Evolutionary conservation across 192 early-diverging fungal genomes (phyloP), one percentile per base, ranked within the genome.

Genomic region (Phlyctochytrium planicorne): DNA sequence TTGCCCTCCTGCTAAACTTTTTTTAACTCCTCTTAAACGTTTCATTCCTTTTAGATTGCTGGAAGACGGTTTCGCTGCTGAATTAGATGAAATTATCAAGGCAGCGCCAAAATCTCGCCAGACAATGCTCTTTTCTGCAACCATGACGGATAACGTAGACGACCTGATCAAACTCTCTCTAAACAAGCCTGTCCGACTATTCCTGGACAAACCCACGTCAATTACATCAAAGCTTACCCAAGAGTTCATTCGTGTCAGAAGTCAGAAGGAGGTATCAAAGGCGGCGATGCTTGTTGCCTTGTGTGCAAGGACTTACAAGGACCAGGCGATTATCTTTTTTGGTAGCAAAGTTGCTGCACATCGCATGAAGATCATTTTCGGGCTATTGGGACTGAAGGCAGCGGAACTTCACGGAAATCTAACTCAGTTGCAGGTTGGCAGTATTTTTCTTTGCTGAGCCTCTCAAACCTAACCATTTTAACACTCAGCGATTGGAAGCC

Each of bases 71-170:
- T 99, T 99, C 74, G 84, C 90, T 14, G 95, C 88, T 66, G 97
- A 99, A 73, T 84, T 99, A 56, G 90, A 89, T 17, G 95, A 99
- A 75, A 97, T 99, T 75, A 84, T 99, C 71, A 90, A 89, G 59
- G 60, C 88, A 50, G 92, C 91, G 50, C 97, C 97, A 1, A 84
- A 86, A 62, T 85, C 82, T 52, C 87, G 97, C 53, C 97, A 99
- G 73, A 95, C 96, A 1, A 96, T 99, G 94, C 80, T 99, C 3
- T 99, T 99, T 78, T 99, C 97, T 29, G 97, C 97, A 24, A 99
- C 97, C 17, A 98, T 98, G 97, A 99, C 97, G 4, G 94, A 97
- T 72, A 95, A 96, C 65, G 90, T 97, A 33, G 94, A 99, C 67
- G 90, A 97, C 70, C 84, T 99, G 27, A 90, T 97, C 53, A 90